Percentiles rank a stretch among this genome's conserved stretches.
Conservation (phyloP, 495 filamentous ascomycete species). For the Penicillium subrubescens region DNA sequence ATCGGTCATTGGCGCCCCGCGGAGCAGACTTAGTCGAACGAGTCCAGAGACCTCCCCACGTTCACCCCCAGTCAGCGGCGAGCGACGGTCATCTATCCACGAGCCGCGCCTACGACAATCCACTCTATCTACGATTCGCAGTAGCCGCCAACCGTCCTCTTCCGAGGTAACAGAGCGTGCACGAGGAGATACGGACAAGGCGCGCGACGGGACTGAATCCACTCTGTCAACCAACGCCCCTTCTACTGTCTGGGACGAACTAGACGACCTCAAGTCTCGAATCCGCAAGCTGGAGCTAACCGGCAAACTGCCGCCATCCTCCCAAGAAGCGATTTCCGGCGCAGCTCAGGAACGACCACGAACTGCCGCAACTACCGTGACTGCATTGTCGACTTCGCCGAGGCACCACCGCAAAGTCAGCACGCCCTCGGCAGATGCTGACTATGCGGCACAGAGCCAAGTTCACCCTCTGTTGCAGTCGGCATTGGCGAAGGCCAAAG, state of each 20-base stretch:
- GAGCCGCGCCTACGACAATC: slow-evolving; percentile 54
- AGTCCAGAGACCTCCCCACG: slow-evolving; percentile 51
- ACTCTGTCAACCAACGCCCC: slow-evolving; percentile 83
- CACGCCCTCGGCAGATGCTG: slow-evolving; percentile 51
- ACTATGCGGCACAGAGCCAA: slow-evolving; percentile 36
- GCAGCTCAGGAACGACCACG: slow-evolving; percentile 78
- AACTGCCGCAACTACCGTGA: slow-evolving; percentile 92
- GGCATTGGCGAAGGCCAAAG: slow-evolving; percentile 75
- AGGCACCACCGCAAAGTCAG: slow-evolving; percentile 60
- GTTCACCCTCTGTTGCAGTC: slow-evolving; percentile 80
- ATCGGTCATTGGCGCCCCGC: slow-evolving; percentile 46
- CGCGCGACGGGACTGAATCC: slow-evolving; percentile 72
- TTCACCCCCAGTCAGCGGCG: slow-evolving; percentile 39
- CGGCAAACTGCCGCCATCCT: slow-evolving; percentile 80
- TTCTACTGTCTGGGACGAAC: slow-evolving; percentile 95
- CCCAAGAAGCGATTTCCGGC: slow-evolving; percentile 74
- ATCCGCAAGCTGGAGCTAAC: slow-evolving; percentile 91
- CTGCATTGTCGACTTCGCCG: slow-evolving; percentile 86
- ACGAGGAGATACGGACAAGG: slow-evolving; percentile 50
- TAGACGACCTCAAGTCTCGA: slow-evolving; percentile 93
- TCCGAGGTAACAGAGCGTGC: slow-evolving; percentile 47
- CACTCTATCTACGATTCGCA: slow-evolving; percentile 53
- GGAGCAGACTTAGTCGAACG: slow-evolving; percentile 40
- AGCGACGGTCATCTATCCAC: slow-evolving; percentile 51
- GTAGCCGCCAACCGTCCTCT: slow-evolving; percentile 52